Percentiles rank a stretch among this genome's conserved stretches.
Conservation (phyloP, 78 protist species). For the Pirum gemmata region DNA sequence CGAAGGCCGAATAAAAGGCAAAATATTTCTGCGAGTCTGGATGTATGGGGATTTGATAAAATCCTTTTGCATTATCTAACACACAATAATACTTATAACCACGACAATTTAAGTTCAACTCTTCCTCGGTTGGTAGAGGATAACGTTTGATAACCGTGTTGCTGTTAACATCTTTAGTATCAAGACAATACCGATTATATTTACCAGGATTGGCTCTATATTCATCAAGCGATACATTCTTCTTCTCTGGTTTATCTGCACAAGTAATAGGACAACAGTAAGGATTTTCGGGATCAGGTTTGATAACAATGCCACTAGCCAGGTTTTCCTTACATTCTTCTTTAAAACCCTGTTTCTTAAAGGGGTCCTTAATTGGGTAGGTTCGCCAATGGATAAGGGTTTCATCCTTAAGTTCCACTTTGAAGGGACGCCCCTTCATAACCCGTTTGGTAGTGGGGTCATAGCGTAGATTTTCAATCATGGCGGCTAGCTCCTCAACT, state of each 20-base stretch:
- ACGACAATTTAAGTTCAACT: neutral
- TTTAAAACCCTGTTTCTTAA: neutral
- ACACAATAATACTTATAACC: neutral
- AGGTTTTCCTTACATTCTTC: neutral
- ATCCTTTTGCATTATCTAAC: neutral
- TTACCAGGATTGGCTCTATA: neutral
- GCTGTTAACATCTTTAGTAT: neutral
- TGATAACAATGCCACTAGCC: neutral
- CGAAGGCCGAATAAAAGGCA: neutral
- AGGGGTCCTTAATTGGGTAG: neutral
- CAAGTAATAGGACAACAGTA: neutral
- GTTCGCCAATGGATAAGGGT: neutral
- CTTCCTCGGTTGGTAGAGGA: neutral
- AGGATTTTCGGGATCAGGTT: neutral
- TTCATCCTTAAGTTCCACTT: too few species aligned
- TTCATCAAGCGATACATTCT: neutral
- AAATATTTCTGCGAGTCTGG: neutral
- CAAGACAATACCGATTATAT: neutral
- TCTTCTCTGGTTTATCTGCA: neutral
- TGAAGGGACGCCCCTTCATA: too few species aligned
- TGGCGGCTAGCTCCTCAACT: too few species aligned
- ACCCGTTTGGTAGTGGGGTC: too few species aligned
- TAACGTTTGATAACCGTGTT: neutral
- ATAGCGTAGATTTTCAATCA: too few species aligned
- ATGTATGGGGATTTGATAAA: neutral